phyloP scores from a whole-genome alignment of 768 basidiomycete genomes.

The Boletus bicolor region DNA sequence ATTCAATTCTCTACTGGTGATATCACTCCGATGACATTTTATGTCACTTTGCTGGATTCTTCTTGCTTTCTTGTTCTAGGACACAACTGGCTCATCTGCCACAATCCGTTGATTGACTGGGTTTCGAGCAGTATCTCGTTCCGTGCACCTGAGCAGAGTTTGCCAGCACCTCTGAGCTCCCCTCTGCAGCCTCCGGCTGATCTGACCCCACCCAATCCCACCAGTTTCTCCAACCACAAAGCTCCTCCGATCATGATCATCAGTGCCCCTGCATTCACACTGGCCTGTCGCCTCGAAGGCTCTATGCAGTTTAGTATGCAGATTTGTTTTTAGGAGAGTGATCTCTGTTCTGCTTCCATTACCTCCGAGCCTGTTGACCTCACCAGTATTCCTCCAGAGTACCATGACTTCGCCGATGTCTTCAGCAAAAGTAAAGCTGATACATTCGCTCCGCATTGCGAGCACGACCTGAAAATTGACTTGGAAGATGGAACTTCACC shows the following conservation, averaged over 20 bases:
- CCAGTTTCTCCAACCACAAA: background rate
- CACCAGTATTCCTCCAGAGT: conserved; percentile 1
- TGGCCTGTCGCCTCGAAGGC: background rate
- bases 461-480: background rate
- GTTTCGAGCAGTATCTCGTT: too few relatives aligned
- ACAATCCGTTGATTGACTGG: too few relatives aligned
- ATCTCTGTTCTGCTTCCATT: background rate
- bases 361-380: background rate
- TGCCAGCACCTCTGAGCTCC: too few relatives aligned
- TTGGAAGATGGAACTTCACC: background rate
- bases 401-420: conserved; percentile 15
- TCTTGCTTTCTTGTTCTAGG: too few relatives aligned
- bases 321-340: background rate
- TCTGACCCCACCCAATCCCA: too few relatives aligned
- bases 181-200: too few relatives aligned
- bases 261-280: background rate
- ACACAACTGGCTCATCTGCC: too few relatives aligned
- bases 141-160: too few relatives aligned
- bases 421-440: conserved; percentile 9
- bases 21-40: background rate
- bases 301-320: background rate
- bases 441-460: background rate
- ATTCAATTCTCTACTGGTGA: too few relatives aligned
- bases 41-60: background rate
- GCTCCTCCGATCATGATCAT: background rate